Evolutionary conservation across 176 grass and related monocot genomes (phyloP), one percentile per base, ranked within the genome.

Genomic region (Carex kokanica): DNA sequence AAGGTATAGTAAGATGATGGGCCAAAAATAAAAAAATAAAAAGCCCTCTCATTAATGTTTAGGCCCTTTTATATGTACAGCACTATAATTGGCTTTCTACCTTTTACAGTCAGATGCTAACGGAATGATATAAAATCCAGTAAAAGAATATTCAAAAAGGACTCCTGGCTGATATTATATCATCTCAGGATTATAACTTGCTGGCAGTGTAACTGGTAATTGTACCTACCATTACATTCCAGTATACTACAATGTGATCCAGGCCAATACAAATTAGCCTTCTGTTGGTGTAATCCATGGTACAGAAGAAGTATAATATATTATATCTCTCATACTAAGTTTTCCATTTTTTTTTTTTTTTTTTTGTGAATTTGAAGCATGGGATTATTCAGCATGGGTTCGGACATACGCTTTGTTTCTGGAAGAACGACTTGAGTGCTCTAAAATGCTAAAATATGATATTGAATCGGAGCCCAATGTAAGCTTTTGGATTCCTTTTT

Each of bases 381-480:
- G 92, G 92, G 91, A 98, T 87, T 98, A 87, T 81, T 98, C 95
- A 14, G 79, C 89, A 54, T 98, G 95, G 95, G 88, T 95, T 51
- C 92, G 92, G 79, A 87, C 89, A 2, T 98, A 98, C 64, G 91
- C 92, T 1, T 79, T 91, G 27, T 98, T 93, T 74, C 86, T 98
- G 15, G 91, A 98, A 60, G 95, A 98, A 87, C 72, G 92, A 4
- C 87, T 98, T 8, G 95, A 98, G 54, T 95, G 92, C 79, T 91
- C 91, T 93, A 85, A 86, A 81, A 40, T 91, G 62, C 82, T 95
- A 52, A 98, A 93, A 82, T 98, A 98, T 18, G 93, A 98, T 36
- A 92, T 98, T 10, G 91, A 98, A 91, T 77, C 93, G 0, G 95
- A 98, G 27, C 84, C 85, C 11, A 77, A 88, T 43, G 54, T 98